Base-by-base conservation (phyloP, 2,329 filamentous ascomycete genomes). In the Cercospora brassicicola region DNA sequence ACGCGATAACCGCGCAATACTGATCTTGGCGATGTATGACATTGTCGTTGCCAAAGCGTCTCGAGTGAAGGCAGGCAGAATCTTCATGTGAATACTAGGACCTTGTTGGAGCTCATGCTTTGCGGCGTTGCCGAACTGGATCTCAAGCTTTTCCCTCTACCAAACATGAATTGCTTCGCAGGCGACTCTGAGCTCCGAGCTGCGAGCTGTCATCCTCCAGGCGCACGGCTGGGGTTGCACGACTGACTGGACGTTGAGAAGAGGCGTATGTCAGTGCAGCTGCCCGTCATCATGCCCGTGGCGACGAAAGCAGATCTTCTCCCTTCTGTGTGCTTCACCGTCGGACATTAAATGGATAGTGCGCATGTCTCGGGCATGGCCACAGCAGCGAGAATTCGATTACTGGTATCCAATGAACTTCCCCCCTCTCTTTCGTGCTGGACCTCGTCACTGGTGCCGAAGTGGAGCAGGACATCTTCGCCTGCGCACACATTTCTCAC, bases 191-290 rank as follows among this genome's bases (percentile, higher is more conserved):
- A 23, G 26, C 18, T 18, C 28, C n/a, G 20, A 11, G 39, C 62
- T 69, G 45, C 18, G 23, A 13, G 39, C 62, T 69, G 71, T 42
- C 36, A 42, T 42, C 36, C 15, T 42, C 36, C 36, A 42, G 36
- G 36, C 36, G 36, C 71, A 69, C 68, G 67, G 68, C 67, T 64
- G 33, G 53, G 48, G 48, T 64, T 64, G 18, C 62, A 64, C 51
- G 10, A 18, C 30, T 18, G 53, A 42, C 33, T 68, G 15, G 66
- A 66, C 57, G 69, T 68, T 74, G 63, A 36, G 69, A 66, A 68
- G 69, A 72, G 74, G 73, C 73, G 73, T 62, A 69, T 74, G 74
- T 75, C 74, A 75, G 72, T 68, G 67, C 68, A 72, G 65, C 67
- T 70, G 67, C 62, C 71, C 69, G 71, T 68, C 61, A 18, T 39